Evolutionary conservation across 2,329 filamentous ascomycete genomes (phyloP), one percentile per base, ranked within the genome.

Genomic region (Trichocomaceae sp.): DNA sequence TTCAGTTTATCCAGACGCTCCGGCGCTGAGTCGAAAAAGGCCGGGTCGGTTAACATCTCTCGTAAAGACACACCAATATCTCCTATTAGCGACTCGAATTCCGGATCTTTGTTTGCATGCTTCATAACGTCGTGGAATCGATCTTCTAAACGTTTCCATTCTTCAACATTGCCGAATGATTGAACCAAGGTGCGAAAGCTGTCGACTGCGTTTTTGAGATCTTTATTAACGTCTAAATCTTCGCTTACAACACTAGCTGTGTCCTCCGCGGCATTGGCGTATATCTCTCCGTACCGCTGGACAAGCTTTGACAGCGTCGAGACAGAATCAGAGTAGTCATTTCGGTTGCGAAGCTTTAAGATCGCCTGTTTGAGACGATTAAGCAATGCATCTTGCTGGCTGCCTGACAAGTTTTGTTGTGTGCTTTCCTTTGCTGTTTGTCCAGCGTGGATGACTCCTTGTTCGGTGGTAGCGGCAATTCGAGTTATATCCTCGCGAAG

Each of bases 241-340:
- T 87, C 81, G 59, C 88, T 81, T 0, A 85, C 81, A 1, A 82
- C 81, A 22, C 83, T 77, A 2, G 84, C 76, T 0, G 88, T 80
- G 47, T 89, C 82, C 52, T 86, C 81, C 0, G 84, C 80, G 0
- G 85, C 86, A 35, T 84, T 83, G 0, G 89, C 88, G 67, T 96
- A 96, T 9, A 84, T 77, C 58, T 83, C 75, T 9, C 88, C 85
- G 69, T 95, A 96, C 42, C 86, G 83, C 65, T 90, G 83, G 55
- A 96, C 78, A 5, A 97, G 77, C 7, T 84, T 72, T 0, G 87
- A 83, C 31, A 97, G 71, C 0, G 85, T 90, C 0, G 88, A 90
- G 0, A 96, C 90, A 0, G 91, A 96, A 47, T 91, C 84, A 0
- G 86, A 84, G 68, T 97, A 97, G 67, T 96, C 90, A 7, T 80